A percentile compares a stretch with the other conserved stretches of the same genome.
These are phyloP conservation scores for Fraxinus floribunda DNA, from an alignment of 305 asterid species.

Conservation along the genomic window DNA sequence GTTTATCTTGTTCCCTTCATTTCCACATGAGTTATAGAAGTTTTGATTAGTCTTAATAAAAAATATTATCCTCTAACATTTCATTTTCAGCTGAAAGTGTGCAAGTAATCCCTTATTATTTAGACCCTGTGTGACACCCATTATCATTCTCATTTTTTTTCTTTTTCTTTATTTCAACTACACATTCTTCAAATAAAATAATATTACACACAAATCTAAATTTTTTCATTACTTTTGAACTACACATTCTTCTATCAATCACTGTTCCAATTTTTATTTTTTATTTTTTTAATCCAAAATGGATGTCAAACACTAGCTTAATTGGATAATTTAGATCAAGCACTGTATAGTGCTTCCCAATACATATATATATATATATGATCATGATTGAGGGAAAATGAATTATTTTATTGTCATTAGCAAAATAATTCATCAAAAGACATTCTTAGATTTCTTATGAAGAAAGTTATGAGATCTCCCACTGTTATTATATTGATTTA, in stretches of 20 bases:
- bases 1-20: constrained; percentile 3
- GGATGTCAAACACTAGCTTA: too few species aligned
- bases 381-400: background rate
- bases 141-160: too few species aligned
- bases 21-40: background rate
- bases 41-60: constrained; percentile 21
- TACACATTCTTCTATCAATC: too few species aligned
- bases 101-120: constrained; percentile 23
- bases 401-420: background rate
- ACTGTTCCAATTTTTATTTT: too few species aligned
- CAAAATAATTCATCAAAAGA: constrained; percentile 9
- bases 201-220: too few species aligned
- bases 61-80: constrained; percentile 30
- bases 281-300: too few species aligned
- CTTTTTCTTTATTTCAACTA: too few species aligned
- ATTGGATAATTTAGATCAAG: constrained; percentile 45
- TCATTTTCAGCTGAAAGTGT: constrained; percentile 31
- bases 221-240: too few species aligned
- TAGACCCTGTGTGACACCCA: background rate
- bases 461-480: background rate
- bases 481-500: background rate
- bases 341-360: constrained; percentile 28
- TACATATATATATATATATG: too few species aligned
- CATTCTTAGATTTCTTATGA: constrained; percentile 12
- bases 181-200: too few species aligned